Base-by-base conservation (phyloP, 2,329 filamentous ascomycete genomes). In the Pyrenophora tritici-repentis region DNA sequence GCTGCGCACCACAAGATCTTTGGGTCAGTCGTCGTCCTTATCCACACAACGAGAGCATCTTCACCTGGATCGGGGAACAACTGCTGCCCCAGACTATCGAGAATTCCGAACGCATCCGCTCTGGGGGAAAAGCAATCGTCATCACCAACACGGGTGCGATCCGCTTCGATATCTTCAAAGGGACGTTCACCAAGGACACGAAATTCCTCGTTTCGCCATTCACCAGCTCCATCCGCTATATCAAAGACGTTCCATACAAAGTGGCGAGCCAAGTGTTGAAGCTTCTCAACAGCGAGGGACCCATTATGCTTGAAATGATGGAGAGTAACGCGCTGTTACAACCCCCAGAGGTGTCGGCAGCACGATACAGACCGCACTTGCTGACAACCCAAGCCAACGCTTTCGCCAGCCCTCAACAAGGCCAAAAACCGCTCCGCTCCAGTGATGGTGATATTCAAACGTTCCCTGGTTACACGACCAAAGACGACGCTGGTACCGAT, bases 81-180 rank as follows among this genome's bases (percentile, higher is more conserved):
- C 84, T 97, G 0, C 78, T 97, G 1, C 90, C 91, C 0, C 83
- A 83, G 36, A 76, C 87, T 2, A 75, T 91, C 26, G 75, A 77
- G 48, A 85, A 63, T 8, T 68, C 67, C 0, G 39, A 53, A 2
- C 62, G 67, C n/a, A 55, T 69, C 17, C 47, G 62, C 20, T 78
- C 81, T 18, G 80, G 86, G 48, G 79, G 82, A 34, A 81, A 91
- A 8, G 82, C 84, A 6, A 76, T 97, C 9, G 86, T 87, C 24
- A 84, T 97, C 42, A 80, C 89, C 48, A 99, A 99, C 74, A 96
- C 90, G 0, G 94, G 94, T 20, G 90, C 89, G 3, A 86, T 99
- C 59, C 89, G 94, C 37, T 99, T 97, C 73, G 94, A 99, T 72
- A 89, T 99, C 55, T 96, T 97, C 80, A 86, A 93, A 71, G 94